These are phyloP conservation scores for Acarospora socialis DNA, from an alignment of 2,329 filamentous ascomycete genomes.

Conservation along the genomic window DNA sequence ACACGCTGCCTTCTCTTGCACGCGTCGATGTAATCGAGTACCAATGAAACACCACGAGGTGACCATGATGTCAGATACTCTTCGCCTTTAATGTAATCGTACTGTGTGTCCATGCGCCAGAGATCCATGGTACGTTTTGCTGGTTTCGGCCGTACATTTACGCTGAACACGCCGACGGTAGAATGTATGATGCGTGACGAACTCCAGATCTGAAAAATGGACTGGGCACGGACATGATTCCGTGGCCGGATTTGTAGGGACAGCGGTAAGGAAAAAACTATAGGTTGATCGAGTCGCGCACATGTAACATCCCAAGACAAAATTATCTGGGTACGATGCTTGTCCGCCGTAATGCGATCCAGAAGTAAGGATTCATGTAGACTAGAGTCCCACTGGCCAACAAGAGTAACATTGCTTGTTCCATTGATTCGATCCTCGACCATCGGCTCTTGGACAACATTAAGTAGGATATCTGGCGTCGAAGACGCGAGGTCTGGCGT, in stretches of 20 bases:
- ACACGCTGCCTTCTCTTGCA: conserved; percentile 60
- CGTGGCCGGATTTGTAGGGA: conserved; percentile 73
- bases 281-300: conserved; percentile 69
- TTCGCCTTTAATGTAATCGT: conserved; percentile 93
- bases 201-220: conserved; percentile 78
- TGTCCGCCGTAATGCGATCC: conserved; percentile 86
- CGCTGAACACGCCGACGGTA: conserved; percentile 70
- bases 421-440: conserved; percentile 82
- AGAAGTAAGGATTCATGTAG: conserved; percentile 81
- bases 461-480: conserved; percentile 60
- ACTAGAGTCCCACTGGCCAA: conserved; percentile 95
- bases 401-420: conserved; percentile 69
- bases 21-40: conserved; percentile 71
- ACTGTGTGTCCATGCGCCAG: conserved; percentile 89
- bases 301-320: conserved; percentile 77
- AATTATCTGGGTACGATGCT: conserved; percentile 78
- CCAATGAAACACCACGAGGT: conserved; percentile 75
- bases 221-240: conserved; percentile 70
- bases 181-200: conserved; percentile 75
- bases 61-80: conserved; percentile 75
- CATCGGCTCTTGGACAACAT: conserved; percentile 61
- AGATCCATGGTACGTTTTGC: conserved; percentile 86
- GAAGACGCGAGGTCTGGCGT: conserved; percentile 62
- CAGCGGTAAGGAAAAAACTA: conserved; percentile 71
- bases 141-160: conserved; percentile 73